phyloP scores from a whole-genome alignment of 139 green algal species.

The Volvox africanus region DNA sequence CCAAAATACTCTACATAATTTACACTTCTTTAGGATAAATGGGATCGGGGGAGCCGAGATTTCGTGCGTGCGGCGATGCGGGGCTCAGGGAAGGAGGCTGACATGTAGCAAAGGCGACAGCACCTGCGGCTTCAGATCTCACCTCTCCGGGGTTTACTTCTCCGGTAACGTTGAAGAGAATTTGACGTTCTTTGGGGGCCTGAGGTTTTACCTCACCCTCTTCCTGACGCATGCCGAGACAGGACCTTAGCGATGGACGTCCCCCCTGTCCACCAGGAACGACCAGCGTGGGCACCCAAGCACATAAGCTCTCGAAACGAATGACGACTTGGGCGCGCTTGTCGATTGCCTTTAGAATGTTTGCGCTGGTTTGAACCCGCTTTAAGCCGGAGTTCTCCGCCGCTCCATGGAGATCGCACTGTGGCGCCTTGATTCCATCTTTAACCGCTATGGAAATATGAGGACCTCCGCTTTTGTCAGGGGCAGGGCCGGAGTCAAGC shows the following conservation, averaged over 20 bases:
- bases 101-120: neutral
- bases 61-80: neutral
- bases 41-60: too few relatives aligned
- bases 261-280: neutral
- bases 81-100: neutral
- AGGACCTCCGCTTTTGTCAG: neutral
- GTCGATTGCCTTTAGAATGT: neutral
- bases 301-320: neutral
- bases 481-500: too few relatives aligned
- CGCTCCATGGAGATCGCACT: neutral
- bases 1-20: too few relatives aligned
- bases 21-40: neutral
- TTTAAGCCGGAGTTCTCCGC: constrained; percentile 3
- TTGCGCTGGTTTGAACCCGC: neutral
- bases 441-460: neutral
- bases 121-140: neutral
- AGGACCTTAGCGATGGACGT: neutral
- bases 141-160: constrained; percentile 57
- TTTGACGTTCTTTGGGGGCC: constrained; percentile 41
- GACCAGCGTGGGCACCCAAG: constrained; percentile 26
- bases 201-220: neutral
- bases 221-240: neutral
- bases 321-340: neutral
- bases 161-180: constrained; percentile 56
- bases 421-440: neutral